Percentiles rank a stretch among this genome's conserved stretches.
Conservation (phyloP, 345 rosid species). For the Heritiera fomes region DNA sequence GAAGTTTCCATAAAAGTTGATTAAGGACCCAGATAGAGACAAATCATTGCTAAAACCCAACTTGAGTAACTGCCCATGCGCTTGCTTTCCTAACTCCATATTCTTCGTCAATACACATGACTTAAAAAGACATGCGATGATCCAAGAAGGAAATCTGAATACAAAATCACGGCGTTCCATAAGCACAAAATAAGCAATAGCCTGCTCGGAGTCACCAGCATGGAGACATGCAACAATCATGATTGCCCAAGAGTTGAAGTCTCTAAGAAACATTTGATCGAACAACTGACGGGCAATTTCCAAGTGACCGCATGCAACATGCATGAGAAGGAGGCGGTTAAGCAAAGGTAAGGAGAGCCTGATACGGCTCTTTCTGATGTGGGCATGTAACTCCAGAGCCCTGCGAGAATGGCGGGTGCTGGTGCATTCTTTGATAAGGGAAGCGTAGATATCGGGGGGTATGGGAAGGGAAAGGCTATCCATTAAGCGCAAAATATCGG, state of each 20-base stretch:
- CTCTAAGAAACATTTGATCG: slow-evolving; percentile 58
- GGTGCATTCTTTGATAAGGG: slow-evolving; percentile 62
- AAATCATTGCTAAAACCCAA: slow-evolving; percentile 37
- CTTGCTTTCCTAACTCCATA: slow-evolving; percentile 59
- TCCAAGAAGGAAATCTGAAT: slow-evolving; percentile 44
- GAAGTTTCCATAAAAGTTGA: slow-evolving; percentile 57
- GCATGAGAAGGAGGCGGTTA: slow-evolving; percentile 55
- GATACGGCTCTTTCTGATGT: slow-evolving; percentile 34
- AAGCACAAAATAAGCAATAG: slow-evolving; percentile 38
- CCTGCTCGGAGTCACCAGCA: slow-evolving; percentile 41
- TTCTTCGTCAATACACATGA: slow-evolving; percentile 48
- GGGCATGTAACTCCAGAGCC: slow-evolving; percentile 52
- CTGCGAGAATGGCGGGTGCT: slow-evolving; percentile 33
- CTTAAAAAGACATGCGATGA: slow-evolving; percentile 47
- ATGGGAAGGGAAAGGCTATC: slow-evolving; percentile 51
- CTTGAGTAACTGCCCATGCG: slow-evolving; percentile 67
- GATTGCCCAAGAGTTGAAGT: slow-evolving; percentile 60
- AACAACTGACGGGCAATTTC: slow-evolving; percentile 55
- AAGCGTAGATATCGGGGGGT: slow-evolving; percentile 50
- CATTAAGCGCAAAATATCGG: slow-evolving; percentile 54
- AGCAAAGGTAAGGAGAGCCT: slow-evolving; percentile 37
- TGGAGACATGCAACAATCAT: slow-evolving; percentile 48
- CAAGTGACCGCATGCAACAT: slow-evolving; percentile 44
- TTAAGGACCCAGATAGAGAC: slow-evolving; percentile 43
- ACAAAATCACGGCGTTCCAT: slow-evolving; percentile 34